Conservation (phyloP, 768 basidiomycete genomes). For the Tylopilus vinaceipallidus region DNA sequence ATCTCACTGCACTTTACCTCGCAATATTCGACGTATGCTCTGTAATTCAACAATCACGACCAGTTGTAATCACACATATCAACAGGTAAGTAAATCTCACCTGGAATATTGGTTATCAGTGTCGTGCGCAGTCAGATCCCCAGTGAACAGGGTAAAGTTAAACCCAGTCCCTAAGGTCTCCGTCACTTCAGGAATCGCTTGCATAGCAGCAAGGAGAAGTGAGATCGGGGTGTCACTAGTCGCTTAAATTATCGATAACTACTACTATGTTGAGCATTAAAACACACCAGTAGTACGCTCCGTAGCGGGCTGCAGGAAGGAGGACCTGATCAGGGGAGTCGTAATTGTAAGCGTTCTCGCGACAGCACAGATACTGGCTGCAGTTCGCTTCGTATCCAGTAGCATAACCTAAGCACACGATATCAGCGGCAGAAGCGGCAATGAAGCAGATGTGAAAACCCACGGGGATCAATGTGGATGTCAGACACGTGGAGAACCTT, state of each 20-base stretch:
- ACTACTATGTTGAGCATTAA: background rate
- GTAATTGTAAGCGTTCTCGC: slow-evolving; percentile 48
- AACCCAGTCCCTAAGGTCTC: slow-evolving; percentile 59
- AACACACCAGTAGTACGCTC: slow-evolving; percentile 33
- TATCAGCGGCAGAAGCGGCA: background rate
- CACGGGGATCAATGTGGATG: slow-evolving; percentile 51
- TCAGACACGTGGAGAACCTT: slow-evolving; percentile 52
- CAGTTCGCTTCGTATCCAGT: slow-evolving; percentile 74
- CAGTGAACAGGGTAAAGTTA: slow-evolving; percentile 66
- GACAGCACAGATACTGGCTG: slow-evolving; percentile 61
- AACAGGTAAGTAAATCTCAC: slow-evolving; percentile 27
- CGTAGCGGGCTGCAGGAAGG: slow-evolving; percentile 62
- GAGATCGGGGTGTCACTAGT: slow-evolving; percentile 64
- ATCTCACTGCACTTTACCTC: slow-evolving; percentile 40
- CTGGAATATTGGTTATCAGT: slow-evolving; percentile 61
- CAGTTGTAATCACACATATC: background rate
- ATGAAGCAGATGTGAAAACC: slow-evolving; percentile 8
- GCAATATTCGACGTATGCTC: slow-evolving; percentile 56
- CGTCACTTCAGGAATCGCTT: slow-evolving; percentile 65
- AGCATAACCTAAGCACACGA: slow-evolving; percentile 47
- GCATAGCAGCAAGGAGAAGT: slow-evolving; percentile 53
- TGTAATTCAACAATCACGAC: slow-evolving; percentile 21
- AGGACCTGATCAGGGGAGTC: slow-evolving; percentile 46
- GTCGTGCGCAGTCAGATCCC: slow-evolving; percentile 74
- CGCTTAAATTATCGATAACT: background rate